A percentile compares a stretch with the other conserved stretches of the same genome.
Evolutionary conservation across 805 yeast species (phyloP).

Genomic region (Myxozyma sirexii): DNA sequence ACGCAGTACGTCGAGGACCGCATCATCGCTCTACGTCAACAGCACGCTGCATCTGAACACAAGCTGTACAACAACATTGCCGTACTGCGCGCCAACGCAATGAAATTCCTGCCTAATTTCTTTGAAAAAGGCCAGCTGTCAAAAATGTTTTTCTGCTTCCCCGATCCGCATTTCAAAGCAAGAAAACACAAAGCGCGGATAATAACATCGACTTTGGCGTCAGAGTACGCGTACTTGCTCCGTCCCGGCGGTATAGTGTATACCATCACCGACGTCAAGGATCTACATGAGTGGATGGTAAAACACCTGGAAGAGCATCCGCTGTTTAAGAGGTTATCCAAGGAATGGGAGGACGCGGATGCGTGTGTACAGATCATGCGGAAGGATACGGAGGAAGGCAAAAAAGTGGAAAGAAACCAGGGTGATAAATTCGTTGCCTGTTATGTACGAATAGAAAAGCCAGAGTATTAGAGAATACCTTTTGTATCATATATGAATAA

Average conservation of each 20-base stretch:
- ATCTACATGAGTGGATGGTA: conserved; percentile 95
- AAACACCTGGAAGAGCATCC: conserved; percentile 90
- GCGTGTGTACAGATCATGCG: conserved; percentile 84
- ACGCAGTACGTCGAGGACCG: conserved; percentile 96
- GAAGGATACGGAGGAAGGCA: conserved; percentile 96
- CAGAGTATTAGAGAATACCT: conserved; percentile 9
- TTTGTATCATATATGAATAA: neutral
- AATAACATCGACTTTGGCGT: conserved; percentile 77
- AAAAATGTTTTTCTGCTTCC: conserved; percentile 97
- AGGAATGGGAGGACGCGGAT: conserved; percentile 80
- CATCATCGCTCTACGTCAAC: conserved; percentile 80
- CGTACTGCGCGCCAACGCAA: conserved; percentile 91
- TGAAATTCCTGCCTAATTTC: conserved; percentile 96
- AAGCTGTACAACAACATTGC: conserved; percentile 76
- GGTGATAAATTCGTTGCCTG: conserved; percentile 91
- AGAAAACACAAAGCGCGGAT: conserved; percentile 97
- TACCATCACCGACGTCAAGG: conserved; percentile 94
- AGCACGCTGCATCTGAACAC: conserved; percentile 43
- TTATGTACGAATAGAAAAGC: conserved; percentile 32
- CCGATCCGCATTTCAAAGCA: conserved; percentile 99
- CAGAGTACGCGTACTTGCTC: conserved; percentile 90
- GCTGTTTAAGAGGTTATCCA: conserved; percentile 74
- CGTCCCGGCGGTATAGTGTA: conserved; percentile 85
- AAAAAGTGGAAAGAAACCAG: conserved; percentile 87
- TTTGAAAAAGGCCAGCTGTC: conserved; percentile 64